Evolutionary conservation across 768 basidiomycete genomes (phyloP), one percentile per base, ranked within the genome.

Genomic region (Tulasnella sp.): DNA sequence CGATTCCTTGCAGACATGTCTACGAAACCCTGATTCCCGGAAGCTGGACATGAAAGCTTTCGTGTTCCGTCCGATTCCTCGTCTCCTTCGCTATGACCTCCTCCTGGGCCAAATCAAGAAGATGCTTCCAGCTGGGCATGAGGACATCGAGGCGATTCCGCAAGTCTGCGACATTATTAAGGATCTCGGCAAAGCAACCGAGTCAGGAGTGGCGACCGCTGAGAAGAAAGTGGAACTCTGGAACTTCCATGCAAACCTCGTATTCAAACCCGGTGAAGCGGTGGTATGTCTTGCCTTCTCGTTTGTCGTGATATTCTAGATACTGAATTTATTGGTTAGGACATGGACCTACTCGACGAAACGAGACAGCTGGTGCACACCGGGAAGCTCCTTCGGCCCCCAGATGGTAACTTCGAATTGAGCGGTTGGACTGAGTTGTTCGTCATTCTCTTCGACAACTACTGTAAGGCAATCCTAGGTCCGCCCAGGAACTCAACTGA

Each of bases 381-480:
- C 1, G 93, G 96, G 8, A 95, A 92, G 82, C 87, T 98, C 40
- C 89, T 94, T 77, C 90, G 96, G 75, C 96, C 96, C 83, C 94
- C 96, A 20, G 96, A 98, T 81, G 92, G 92, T 42, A 95, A 94
- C 18, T 91, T 96, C 82, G 93, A 93, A 85, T 94, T 93, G 92
- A 95, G 90, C 82, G 94, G 93, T 60, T 97, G 96, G 95, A 92
- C 91, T 69, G 96, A 98, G 85, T 89, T 97, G 9, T 94, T 93
- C 82, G 93, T 97, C 11, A 88, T 98, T 77, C 87, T 99, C 3
- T 98, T 99, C 83, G 98, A 99, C 86, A 96, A 99, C 83, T 99
- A 98, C 83, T 86, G 96, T 96, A 81, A 86, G 94, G 87, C 40
- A 20, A 40, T 20, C 22, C n/a, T 44, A 42, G 80, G 77, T 34